Base-by-base conservation (phyloP, 306 rosid species). In the Casuarina cunninghamiana region DNA sequence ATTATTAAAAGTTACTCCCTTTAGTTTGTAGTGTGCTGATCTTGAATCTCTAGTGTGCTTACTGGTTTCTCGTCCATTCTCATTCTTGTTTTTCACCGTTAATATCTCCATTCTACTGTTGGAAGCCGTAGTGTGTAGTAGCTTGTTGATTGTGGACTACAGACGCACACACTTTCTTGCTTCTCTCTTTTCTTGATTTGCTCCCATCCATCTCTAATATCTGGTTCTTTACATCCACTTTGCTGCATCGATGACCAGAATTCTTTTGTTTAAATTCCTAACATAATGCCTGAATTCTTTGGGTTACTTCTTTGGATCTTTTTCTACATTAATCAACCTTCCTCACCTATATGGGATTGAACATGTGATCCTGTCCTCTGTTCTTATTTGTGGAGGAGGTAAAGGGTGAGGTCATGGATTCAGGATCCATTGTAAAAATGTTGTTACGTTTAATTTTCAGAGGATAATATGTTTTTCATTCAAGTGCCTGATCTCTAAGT, bases 211-310 rank as follows among this genome's bases (percentile, higher is more conserved):
- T 74, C 58, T 53, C 5, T 21, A 67, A 35, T 80, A 74, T 7
- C 15, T n/a, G 43, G 42, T 71, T 65, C 37, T 71, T 2, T 4
- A 26, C 3, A 16, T 75, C 17, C 75, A 49, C 61, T 37, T 62
- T 62, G 69, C 71, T 54, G 67, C 42, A 1, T 63, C 8, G 12
- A 73, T 5, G 26, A 62, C 57, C 7, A 48, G 76, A 11, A 49
- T 9, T 53, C 10, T 44, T 67, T 71, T n/a, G n/a, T 57, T 67
- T 75, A 71, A 75, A 72, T 37, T 70, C 46, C 19, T 71, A 79
- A 62, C 6, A 37, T 62, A 26, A 26, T 26, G 32, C 32, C 32
- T 26, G 32, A 26, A 26, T 26, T 26, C 32, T 26, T 26, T 26
- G 32, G 16, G 5, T 51, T 51, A 51, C 16, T 10, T 58, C 3